Conservation (phyloP, 1,284 basidiomycete species). For the Trichosporon ovoides region DNA sequence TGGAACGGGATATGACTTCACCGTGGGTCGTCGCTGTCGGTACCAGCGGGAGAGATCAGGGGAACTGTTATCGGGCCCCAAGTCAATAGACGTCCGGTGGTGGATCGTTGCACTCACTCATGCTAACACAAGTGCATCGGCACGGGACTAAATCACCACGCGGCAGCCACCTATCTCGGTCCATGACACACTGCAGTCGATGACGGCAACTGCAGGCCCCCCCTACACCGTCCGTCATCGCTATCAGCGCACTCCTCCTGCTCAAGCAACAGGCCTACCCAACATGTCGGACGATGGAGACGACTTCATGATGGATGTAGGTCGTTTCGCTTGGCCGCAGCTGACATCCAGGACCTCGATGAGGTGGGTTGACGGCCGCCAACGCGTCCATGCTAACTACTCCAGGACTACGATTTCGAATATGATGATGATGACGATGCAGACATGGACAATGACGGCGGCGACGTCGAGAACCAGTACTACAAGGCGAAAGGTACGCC, state of each 20-base stretch:
- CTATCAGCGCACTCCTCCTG: not conserved
- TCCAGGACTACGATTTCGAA: slow-evolving; percentile 91
- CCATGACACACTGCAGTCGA: too few relatives aligned
- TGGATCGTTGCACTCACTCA: slow-evolving; percentile 1
- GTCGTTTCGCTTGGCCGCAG: slow-evolving; percentile 12
- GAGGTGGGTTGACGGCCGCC: slow-evolving; percentile 32
- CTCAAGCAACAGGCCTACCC: not conserved
- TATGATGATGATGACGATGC: slow-evolving; percentile 82
- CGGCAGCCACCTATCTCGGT: not conserved
- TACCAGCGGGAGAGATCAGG: not conserved
- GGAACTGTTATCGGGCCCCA: not conserved
- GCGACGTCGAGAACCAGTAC: slow-evolving; percentile 98
- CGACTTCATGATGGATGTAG: slow-evolving; percentile 51
- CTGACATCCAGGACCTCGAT: slow-evolving; percentile 46
- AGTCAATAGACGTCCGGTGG: not conserved
- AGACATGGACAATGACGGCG: slow-evolving; percentile 62
- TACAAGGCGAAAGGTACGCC: slow-evolving; percentile 88
- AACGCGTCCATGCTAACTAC: not conserved
- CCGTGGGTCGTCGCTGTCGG: not conserved
- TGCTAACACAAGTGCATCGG: not conserved
- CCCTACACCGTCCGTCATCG: not conserved
- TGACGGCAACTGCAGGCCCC: too few relatives aligned
- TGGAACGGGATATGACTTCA: not conserved
- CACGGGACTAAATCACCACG: slow-evolving; percentile 6
- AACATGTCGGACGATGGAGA: slow-evolving; percentile 47